A percentile compares a stretch with the other conserved stretches of the same genome.
These are phyloP conservation scores for Quercus parvula DNA, from an alignment of 306 rosid species.

Conservation along the genomic window DNA sequence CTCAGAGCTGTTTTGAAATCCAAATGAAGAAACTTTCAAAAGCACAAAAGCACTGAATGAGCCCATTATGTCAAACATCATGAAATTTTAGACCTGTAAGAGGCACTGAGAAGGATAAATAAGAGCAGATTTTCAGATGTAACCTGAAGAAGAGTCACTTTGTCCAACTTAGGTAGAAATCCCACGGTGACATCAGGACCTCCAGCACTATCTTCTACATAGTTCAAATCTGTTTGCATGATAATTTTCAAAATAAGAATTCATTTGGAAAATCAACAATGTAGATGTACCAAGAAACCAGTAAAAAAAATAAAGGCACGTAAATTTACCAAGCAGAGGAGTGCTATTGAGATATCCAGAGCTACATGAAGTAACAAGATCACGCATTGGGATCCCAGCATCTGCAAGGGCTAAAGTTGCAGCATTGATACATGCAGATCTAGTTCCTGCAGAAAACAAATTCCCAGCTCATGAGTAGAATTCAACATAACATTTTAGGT, in stretches of 20 bases:
- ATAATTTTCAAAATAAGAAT: not conserved
- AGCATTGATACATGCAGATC: slow-evolving; percentile 96
- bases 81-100: slow-evolving; percentile 1
- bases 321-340: slow-evolving; percentile 68
- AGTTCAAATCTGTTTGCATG: slow-evolving; percentile 69
- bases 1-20: not conserved
- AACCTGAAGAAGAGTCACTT: slow-evolving; percentile 93
- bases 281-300: not conserved
- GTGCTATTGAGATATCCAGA: slow-evolving; percentile 88
- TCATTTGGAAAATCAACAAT: not conserved
- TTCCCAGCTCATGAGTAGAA: slow-evolving; percentile 4
- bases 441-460: slow-evolving; percentile 53
- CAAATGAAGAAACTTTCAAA: not conserved
- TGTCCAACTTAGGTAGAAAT: slow-evolving; percentile 77
- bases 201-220: slow-evolving; percentile 95
- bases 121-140: not conserved
- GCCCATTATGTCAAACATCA: not conserved
- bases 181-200: slow-evolving; percentile 96
- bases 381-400: slow-evolving; percentile 95
- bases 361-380: slow-evolving; percentile 90
- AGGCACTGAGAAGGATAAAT: slow-evolving; percentile 8
- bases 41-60: not conserved
- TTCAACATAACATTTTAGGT: not conserved
- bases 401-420: slow-evolving; percentile 94
- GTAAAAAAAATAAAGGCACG: not conserved